Conservation (phyloP, 1,284 basidiomycete species). For the Neonothopanus nambi region DNA sequence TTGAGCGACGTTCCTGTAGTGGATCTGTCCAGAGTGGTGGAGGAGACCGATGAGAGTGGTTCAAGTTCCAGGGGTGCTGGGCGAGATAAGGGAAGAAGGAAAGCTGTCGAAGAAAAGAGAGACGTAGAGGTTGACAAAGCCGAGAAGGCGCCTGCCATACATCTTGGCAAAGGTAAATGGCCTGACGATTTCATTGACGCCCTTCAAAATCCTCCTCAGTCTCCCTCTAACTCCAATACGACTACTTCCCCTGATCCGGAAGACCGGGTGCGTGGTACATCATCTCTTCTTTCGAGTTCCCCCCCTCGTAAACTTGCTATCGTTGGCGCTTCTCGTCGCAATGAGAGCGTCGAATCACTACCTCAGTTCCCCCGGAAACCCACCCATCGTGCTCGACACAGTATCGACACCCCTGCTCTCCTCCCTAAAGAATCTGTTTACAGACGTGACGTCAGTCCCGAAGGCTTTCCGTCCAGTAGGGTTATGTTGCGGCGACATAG, state of each 20-base stretch:
- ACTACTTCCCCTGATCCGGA: constrained; percentile 26
- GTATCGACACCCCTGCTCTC: constrained; percentile 50
- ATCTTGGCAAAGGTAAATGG: constrained; percentile 78
- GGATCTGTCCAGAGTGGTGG: constrained; percentile 67
- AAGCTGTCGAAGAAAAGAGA: constrained; percentile 1
- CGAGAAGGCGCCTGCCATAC: constrained; percentile 44
- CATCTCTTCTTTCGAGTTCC: constrained; percentile 48
- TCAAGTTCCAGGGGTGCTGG: constrained; percentile 39
- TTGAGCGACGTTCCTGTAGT: constrained; percentile 58
- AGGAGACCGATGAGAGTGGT: constrained; percentile 67
- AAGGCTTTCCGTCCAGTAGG: constrained; percentile 42
- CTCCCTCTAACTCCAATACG: constrained; percentile 28
- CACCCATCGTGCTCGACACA: constrained; percentile 63
- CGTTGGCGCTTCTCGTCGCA: constrained; percentile 42
- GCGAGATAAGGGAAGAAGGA: constrained; percentile 25
- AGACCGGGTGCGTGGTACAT: constrained; percentile 23
- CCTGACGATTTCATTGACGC: constrained; percentile 76
- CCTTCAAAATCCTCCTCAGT: constrained; percentile 40
- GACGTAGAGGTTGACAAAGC: constrained; percentile 26
- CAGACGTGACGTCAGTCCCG: constrained; percentile 58
- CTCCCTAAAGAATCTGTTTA: constrained; percentile 57
- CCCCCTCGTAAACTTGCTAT: constrained; percentile 59
- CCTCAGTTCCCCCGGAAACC: constrained; percentile 55
- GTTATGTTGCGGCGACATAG: constrained; percentile 58
- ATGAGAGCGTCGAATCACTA: constrained; percentile 48